These are phyloP conservation scores for Clausena lansium DNA, from an alignment of 345 rosid genomes.

Conservation along the genomic window DNA sequence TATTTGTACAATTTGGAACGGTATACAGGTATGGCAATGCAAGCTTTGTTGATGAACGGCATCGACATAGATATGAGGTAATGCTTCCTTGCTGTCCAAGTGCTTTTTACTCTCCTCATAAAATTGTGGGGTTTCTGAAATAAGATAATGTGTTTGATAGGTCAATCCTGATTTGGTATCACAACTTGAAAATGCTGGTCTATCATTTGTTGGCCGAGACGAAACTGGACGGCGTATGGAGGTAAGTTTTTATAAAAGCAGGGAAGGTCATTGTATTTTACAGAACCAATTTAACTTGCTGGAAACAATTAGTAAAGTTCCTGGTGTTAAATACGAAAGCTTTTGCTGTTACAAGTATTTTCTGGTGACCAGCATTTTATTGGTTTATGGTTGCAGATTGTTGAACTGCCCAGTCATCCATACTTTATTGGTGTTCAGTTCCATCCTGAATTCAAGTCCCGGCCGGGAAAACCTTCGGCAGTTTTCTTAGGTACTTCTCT, in stretches of 20 bases:
- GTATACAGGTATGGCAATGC: constrained; percentile 62
- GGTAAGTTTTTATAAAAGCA: constrained; percentile 33
- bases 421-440: constrained; percentile 79
- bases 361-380: constrained; percentile 13
- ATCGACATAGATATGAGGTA: constrained; percentile 87
- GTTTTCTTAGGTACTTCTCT: constrained; percentile 60
- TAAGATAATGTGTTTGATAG: constrained; percentile 27
- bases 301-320: background rate
- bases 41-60: constrained; percentile 69
- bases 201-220: constrained; percentile 77
- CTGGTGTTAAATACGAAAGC: background rate
- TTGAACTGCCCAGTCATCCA: constrained; percentile 62
- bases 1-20: constrained; percentile 1
- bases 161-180: constrained; percentile 72
- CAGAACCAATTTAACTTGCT: background rate
- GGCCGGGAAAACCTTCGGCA: constrained; percentile 93
- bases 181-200: constrained; percentile 65
- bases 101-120: background rate
- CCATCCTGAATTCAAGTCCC: constrained; percentile 96
- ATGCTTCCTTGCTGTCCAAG: background rate
- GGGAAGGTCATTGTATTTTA: background rate
- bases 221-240: constrained; percentile 75
- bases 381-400: constrained; percentile 38
- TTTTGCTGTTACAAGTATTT: background rate
- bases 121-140: background rate